Evolutionary conservation across 1,284 basidiomycete genomes (phyloP), one percentile per base, ranked within the genome.

Genomic region (Trametes pubescens): DNA sequence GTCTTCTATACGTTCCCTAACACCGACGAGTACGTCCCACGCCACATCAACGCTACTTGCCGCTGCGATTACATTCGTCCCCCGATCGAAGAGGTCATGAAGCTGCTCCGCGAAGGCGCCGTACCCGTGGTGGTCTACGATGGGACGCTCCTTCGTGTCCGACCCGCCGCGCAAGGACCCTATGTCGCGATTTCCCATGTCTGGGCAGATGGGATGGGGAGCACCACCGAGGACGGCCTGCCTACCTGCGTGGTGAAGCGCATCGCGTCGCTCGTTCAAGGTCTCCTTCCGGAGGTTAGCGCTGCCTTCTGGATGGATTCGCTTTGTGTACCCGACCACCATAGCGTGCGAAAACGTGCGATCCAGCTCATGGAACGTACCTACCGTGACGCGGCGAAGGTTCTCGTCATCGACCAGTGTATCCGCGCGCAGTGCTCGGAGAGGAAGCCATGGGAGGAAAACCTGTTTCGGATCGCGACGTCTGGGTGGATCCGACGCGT

Each of bases 161-260:
- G n/a, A 13, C 21, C 49, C 6, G 29, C 63, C 21, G 29, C 18
- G 7, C 51, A 24, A 13, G 44, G 10, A 22, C 7, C 63, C 10
- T 70, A 68, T 32, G 55, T 70, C 46, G 67, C 67, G 1, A 64
- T 70, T 13, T 70, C 67, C 0, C 69, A 71, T 44, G 69, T 71
- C 3, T 71, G 69, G 69, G 63, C 69, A 0, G 67, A 71, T 26
- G 69, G 69, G 1, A 43, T 71, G n/a, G 69, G 69, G 10, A 71
- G 69, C 47, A 65, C 63, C 14, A 62, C 69, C 1, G 69, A 67
- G 21, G 54, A 53, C 6, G 69, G 69, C 5, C 59, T 71, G 0
- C 67, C 69, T 2, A 40, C 47, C 16, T 71, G 69, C 32, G 57
- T 66, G 22, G 40, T 71, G 2, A 0, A 22, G 26, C 61, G 67